Conservation (phyloP, 192 early-diverging fungal genomes). For the Entrophospora sp. region DNA sequence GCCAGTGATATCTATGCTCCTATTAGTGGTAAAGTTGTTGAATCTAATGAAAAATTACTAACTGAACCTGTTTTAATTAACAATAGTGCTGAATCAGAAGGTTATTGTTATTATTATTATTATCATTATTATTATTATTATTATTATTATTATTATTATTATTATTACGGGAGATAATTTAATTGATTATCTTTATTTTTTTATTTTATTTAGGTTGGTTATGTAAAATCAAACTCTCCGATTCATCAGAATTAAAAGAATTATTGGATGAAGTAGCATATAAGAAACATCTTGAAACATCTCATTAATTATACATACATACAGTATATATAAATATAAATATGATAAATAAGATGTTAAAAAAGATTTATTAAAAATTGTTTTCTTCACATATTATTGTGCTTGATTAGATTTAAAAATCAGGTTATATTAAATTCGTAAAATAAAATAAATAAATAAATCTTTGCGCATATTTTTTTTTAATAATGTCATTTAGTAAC, state of each 20-base stretch:
- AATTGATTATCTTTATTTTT: too few species aligned
- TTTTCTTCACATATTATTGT: too few species aligned
- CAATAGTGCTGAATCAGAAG: constrained; percentile 59
- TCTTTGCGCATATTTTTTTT: too few species aligned
- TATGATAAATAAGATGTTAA: too few species aligned
- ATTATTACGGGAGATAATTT: too few species aligned
- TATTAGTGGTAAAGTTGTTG: constrained; percentile 71
- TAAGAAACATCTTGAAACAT: constrained; percentile 39
- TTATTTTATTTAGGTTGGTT: constrained; percentile 65
- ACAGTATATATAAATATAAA: too few species aligned
- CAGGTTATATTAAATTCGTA: too few species aligned
- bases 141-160: neutral
- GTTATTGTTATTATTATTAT: constrained; percentile 31
- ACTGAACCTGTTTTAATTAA: constrained; percentile 76
- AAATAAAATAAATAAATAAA: too few species aligned
- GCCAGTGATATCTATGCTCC: constrained; percentile 88
- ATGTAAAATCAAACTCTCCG: constrained; percentile 78
- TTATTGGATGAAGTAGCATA: constrained; percentile 70
- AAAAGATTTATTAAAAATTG: too few species aligned
- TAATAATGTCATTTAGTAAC: too few species aligned
- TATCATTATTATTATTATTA: neutral
- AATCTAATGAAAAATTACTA: constrained; percentile 58
- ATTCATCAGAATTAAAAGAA: constrained; percentile 55
- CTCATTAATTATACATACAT: constrained; percentile 4
- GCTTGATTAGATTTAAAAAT: too few species aligned